Conservation (phyloP, 345 rosid genomes). For the Aegle marmelos region DNA sequence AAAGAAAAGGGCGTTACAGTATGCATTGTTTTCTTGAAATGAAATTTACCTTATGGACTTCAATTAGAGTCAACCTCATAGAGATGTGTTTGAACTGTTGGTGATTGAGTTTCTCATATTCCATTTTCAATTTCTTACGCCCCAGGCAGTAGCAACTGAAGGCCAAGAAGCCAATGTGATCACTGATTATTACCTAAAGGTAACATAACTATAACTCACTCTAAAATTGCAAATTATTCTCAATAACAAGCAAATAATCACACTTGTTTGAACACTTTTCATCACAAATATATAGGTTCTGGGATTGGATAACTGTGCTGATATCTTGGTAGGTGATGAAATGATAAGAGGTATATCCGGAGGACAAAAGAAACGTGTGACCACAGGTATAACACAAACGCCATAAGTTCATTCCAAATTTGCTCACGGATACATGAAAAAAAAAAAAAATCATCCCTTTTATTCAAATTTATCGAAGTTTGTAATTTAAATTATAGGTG, state of each 20-base stretch:
- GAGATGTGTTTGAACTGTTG: not conserved
- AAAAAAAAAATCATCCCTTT: not conserved
- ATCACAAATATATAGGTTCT: conserved; percentile 31
- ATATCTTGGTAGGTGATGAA: conserved; percentile 51
- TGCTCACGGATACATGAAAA: not conserved
- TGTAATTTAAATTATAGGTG: conserved; percentile 35
- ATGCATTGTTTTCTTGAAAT: not conserved
- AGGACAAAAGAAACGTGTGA: conserved; percentile 66
- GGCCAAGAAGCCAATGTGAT: conserved; percentile 49
- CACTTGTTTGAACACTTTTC: not conserved
- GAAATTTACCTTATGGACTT: not conserved
- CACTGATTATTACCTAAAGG: conserved; percentile 61
- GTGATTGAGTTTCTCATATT: not conserved
- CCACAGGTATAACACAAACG: conserved; percentile 37
- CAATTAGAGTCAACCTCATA: not conserved
- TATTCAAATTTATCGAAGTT: too few relatives aligned
- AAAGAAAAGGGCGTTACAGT: too few relatives aligned
- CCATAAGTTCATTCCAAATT: not conserved
- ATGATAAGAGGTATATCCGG: conserved; percentile 74
- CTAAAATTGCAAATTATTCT: not conserved
- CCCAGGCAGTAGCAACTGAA: conserved; percentile 45
- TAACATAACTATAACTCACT: not conserved
- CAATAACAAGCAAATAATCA: not conserved
- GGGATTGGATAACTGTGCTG: conserved; percentile 64
- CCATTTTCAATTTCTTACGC: not conserved